phyloP scores from a whole-genome alignment of 2,329 filamentous ascomycete genomes.

The Cordyceps cicadae region DNA sequence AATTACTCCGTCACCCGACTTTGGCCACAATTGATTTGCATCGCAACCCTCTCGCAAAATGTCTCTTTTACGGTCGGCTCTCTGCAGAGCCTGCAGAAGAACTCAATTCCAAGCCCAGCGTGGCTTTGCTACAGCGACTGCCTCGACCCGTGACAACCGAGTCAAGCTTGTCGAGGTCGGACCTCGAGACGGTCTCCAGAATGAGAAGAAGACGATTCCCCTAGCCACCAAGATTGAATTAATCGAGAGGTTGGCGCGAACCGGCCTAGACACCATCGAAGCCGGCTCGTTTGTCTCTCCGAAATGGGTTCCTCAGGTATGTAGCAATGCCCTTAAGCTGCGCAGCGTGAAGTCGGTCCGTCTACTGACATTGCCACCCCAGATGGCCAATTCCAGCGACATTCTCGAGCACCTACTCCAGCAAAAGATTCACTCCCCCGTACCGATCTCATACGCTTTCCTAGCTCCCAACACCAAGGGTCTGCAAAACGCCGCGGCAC shows the following conservation, averaged over 20 bases:
- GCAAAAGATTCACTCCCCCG: constrained; percentile 43
- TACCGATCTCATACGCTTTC: constrained; percentile 66
- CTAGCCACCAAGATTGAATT: constrained; percentile 68
- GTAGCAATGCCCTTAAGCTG: not conserved
- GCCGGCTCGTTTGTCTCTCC: constrained; percentile 76
- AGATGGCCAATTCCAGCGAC: constrained; percentile 74
- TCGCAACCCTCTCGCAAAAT: constrained; percentile 19
- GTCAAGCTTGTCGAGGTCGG: constrained; percentile 73
- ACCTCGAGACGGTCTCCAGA: constrained; percentile 79
- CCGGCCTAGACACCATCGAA: constrained; percentile 67
- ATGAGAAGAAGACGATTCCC: constrained; percentile 65
- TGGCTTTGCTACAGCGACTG: constrained; percentile 33
- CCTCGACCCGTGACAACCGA: constrained; percentile 30
- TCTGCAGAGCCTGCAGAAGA: constrained; percentile 32
- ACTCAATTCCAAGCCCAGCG: constrained; percentile 25
- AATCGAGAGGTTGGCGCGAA: constrained; percentile 58
- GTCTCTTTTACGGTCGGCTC: constrained; percentile 27
- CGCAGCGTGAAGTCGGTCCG: not conserved
- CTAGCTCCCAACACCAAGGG: constrained; percentile 72
- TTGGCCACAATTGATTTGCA: not conserved
- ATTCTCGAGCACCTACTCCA: constrained; percentile 63
- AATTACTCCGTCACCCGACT: constrained; percentile 10
- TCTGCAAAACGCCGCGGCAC: constrained; percentile 50
- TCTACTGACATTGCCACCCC: constrained; percentile 13
- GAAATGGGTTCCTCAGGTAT: constrained; percentile 78